phyloP scores from a whole-genome alignment of 1,284 basidiomycete genomes.

The Phylloboletellus chloephorus region DNA sequence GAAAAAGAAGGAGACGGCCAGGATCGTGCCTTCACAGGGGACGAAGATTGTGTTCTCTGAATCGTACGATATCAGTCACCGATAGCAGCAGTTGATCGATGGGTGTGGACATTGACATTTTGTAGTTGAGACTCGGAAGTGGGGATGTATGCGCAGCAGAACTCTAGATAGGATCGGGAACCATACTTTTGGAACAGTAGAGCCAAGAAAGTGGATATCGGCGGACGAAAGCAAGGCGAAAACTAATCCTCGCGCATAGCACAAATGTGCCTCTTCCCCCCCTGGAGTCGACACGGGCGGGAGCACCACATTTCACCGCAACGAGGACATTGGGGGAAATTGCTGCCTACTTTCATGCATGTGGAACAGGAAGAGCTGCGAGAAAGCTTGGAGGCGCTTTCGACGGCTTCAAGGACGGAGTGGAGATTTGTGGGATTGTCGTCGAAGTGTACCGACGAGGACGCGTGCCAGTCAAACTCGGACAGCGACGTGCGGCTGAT shows the following conservation, averaged over 20 bases:
- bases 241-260: constrained; percentile 13
- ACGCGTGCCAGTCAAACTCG: constrained; percentile 13
- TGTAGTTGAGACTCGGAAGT: not conserved
- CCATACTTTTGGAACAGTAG: no score
- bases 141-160: no score
- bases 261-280: constrained; percentile 47
- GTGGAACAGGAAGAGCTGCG: constrained; percentile 44
- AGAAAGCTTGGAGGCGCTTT: constrained; percentile 52
- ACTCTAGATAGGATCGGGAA: no score
- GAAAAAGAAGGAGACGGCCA: constrained; percentile 63
- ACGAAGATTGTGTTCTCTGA: constrained; percentile 59
- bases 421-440: constrained; percentile 31
- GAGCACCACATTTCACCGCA: constrained; percentile 68
- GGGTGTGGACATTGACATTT: constrained; percentile 4
- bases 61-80: constrained; percentile 12
- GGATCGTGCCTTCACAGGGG: constrained; percentile 56
- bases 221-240: not conserved
- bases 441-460: constrained; percentile 23
- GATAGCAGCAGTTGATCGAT: no score
- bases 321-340: constrained; percentile 61
- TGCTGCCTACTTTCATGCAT: constrained; percentile 51
- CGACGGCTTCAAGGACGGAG: constrained; percentile 49
- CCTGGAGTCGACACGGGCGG: constrained; percentile 54
- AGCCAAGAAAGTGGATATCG: not conserved
- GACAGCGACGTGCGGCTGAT: constrained; percentile 35